Conservation (phyloP, 2,329 filamentous ascomycete species). For the Fusarium coicis region DNA sequence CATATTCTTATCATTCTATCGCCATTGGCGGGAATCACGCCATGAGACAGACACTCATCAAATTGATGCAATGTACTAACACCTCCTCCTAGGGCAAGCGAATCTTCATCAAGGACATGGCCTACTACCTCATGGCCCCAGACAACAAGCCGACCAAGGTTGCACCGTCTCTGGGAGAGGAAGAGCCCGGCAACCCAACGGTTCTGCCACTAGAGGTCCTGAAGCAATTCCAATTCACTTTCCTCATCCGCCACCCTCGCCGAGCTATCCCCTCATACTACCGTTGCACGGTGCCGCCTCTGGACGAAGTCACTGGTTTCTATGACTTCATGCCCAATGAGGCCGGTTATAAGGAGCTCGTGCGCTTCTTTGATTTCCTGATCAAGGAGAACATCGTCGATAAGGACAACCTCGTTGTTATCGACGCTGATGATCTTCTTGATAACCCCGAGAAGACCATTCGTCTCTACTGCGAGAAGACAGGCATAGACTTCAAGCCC, state of each 20-base stretch:
- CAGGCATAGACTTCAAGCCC: slow-evolving; percentile 78
- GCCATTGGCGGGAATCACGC: not conserved
- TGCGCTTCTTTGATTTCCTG: slow-evolving; percentile 87
- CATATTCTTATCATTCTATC: not conserved
- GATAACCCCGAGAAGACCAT: slow-evolving; percentile 83
- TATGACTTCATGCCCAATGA: slow-evolving; percentile 87
- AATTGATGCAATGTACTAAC: slow-evolving; percentile 38
- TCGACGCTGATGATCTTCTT: slow-evolving; percentile 94
- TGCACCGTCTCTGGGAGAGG: slow-evolving; percentile 79
- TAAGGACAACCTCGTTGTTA: slow-evolving; percentile 79
- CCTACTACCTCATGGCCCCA: slow-evolving; percentile 88
- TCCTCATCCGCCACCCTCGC: slow-evolving; percentile 96
- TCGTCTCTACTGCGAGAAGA: slow-evolving; percentile 81
- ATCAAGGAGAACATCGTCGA: slow-evolving; percentile 75
- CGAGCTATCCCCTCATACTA: slow-evolving; percentile 92
- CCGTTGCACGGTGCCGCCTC: slow-evolving; percentile 90
- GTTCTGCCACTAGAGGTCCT: slow-evolving; percentile 81
- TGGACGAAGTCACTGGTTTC: slow-evolving; percentile 85
- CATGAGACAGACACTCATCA: not conserved
- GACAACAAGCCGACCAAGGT: slow-evolving; percentile 73
- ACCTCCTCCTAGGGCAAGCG: slow-evolving; percentile 76
- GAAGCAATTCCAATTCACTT: slow-evolving; percentile 89
- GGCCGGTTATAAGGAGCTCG: slow-evolving; percentile 90
- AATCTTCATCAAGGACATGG: slow-evolving; percentile 98
- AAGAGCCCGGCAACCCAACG: slow-evolving; percentile 82